phyloP scores from a whole-genome alignment of 2,329 filamentous ascomycete species.

The Elsinoe fawcettii region DNA sequence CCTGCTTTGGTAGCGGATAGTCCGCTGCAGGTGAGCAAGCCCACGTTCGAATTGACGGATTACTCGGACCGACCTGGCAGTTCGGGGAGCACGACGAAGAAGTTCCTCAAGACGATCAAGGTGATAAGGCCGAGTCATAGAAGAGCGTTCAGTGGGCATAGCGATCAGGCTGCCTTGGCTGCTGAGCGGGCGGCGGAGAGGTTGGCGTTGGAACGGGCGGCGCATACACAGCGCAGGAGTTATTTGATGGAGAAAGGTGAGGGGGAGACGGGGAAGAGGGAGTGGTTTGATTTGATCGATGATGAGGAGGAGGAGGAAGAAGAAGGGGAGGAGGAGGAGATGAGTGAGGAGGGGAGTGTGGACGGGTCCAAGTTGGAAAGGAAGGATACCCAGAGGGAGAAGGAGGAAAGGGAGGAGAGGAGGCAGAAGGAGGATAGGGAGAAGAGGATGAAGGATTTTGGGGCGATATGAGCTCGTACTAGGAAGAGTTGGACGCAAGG shows the following conservation, averaged over 20 bases:
- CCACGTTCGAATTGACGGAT: conserved; percentile 12
- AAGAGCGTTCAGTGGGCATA: conserved; percentile 25
- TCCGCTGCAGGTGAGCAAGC: conserved; percentile 11
- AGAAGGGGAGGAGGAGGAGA: conserved; percentile 7
- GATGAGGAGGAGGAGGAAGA: conserved; percentile 7
- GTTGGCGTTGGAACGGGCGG: conserved; percentile 33
- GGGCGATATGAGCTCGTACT: background rate
- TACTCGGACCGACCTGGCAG: conserved; percentile 18
- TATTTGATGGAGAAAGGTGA: background rate
- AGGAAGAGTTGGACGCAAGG: background rate
- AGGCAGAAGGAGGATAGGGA: background rate
- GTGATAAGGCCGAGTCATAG: conserved; percentile 20
- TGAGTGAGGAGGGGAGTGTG: background rate
- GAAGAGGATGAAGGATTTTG: conserved; percentile 4
- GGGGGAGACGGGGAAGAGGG: conserved; percentile 3
- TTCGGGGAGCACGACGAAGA: conserved; percentile 12
- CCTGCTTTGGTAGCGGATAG: background rate
- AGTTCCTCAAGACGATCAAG: conserved; percentile 14
- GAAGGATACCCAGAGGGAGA: conserved; percentile 17
- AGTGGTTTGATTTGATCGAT: conserved; percentile 3
- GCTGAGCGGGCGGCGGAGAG: conserved; percentile 32
- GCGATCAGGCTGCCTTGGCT: conserved; percentile 27
- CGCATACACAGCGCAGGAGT: background rate
- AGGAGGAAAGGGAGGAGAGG: conserved; percentile 6
- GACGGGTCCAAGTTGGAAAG: conserved; percentile 2